phyloP scores from a whole-genome alignment of 139 green algal genomes.

The Chlamydomonas sp. region DNA sequence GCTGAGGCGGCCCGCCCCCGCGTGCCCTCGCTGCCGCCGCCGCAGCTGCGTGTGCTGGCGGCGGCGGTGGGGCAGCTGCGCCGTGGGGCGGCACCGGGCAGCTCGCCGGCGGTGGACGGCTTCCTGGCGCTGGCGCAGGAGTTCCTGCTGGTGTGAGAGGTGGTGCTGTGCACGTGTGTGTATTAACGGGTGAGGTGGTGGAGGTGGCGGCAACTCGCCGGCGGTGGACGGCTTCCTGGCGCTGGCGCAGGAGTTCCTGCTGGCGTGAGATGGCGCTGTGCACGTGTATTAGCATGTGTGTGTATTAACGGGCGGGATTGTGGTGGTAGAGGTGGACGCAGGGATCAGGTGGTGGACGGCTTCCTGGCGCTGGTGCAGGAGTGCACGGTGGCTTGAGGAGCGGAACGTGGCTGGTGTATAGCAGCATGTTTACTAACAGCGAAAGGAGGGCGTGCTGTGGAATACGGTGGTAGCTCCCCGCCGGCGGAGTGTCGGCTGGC shows the following conservation, averaged over 20 bases:
- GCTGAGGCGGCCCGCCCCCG: conserved; percentile 20
- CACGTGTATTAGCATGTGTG: neutral
- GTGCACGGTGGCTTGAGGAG: neutral
- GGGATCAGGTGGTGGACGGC: neutral
- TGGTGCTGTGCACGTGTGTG: conserved; percentile 13
- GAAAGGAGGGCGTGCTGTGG: no score
- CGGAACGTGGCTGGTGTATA: no score
- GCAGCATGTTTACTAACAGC: no score
- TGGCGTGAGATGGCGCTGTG: neutral
- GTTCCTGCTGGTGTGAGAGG: conserved; percentile 27
- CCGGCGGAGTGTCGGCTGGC: no score
- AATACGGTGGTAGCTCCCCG: no score
- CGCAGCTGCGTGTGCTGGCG: conserved; percentile 24
- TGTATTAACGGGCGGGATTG: neutral
- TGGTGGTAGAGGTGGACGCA: conserved; percentile 8
- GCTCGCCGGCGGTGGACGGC: neutral
- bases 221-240: conserved; percentile 16
- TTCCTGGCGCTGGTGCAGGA: conserved; percentile 24
- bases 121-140: conserved; percentile 26
- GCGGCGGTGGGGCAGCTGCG: conserved; percentile 28
- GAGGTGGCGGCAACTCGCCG: conserved; percentile 8
- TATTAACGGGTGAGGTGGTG: conserved; percentile 9
- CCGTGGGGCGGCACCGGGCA: neutral
- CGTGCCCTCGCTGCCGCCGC: conserved; percentile 6
- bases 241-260: conserved; percentile 25